A percentile compares a stretch with the other conserved stretches of the same genome.
These are phyloP conservation scores for Sclerotinia sclerotiorum DNA, from an alignment of 2,329 filamentous ascomycete genomes.

Conservation along the genomic window DNA sequence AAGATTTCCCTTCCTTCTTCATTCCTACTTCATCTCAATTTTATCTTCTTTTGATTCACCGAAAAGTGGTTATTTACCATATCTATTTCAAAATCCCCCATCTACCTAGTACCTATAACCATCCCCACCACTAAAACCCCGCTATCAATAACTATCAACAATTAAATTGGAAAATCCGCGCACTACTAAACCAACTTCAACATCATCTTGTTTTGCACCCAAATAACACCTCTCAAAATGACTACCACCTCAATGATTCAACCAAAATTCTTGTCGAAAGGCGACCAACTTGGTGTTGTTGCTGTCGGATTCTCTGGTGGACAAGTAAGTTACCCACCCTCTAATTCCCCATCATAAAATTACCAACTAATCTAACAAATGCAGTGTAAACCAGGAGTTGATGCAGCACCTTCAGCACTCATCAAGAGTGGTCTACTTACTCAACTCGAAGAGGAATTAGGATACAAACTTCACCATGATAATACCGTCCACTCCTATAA, in stretches of 20 bases:
- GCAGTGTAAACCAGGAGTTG: slow-evolving; percentile 87
- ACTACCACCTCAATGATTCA: slow-evolving; percentile 40
- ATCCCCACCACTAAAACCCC: slow-evolving; percentile 18
- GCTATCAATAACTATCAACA: background rate
- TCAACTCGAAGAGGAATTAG: slow-evolving; percentile 80
- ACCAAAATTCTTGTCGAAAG: slow-evolving; percentile 73
- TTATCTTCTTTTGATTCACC: background rate
- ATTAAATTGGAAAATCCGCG: background rate
- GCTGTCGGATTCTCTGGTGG: slow-evolving; percentile 96
- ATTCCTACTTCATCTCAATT: background rate
- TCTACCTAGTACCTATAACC: background rate
- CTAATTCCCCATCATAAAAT: slow-evolving; percentile 21
- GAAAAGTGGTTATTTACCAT: background rate
- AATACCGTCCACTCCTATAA: slow-evolving; percentile 77
- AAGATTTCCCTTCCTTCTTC: background rate
- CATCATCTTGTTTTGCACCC: background rate
- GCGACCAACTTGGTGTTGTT: slow-evolving; percentile 82
- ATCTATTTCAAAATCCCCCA: background rate
- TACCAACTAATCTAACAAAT: slow-evolving; percentile 24
- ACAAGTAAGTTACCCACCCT: slow-evolving; percentile 61
- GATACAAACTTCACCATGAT: slow-evolving; percentile 86
- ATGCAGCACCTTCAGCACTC: slow-evolving; percentile 83
- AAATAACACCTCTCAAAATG: slow-evolving; percentile 32
- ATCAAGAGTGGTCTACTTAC: slow-evolving; percentile 84
- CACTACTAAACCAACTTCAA: background rate